Conservation (phyloP, 192 early-diverging fungal species). For the Coemansia sp. region DNA sequence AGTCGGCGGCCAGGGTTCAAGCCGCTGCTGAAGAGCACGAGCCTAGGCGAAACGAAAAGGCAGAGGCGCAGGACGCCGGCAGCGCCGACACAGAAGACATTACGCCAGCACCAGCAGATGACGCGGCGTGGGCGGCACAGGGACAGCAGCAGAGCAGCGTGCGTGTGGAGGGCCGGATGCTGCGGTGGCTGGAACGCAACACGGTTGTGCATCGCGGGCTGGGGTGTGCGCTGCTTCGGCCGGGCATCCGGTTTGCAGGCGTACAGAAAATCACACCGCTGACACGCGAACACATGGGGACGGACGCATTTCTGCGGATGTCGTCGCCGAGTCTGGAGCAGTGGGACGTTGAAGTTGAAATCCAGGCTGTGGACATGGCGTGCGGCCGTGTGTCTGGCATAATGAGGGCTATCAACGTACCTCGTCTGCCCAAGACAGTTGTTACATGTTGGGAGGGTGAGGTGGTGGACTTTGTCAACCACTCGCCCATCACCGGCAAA, state of each 20-base stretch:
- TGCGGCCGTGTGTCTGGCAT: slow-evolving; percentile 43
- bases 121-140: background rate
- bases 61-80: slow-evolving; percentile 14
- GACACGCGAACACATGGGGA: background rate
- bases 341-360: slow-evolving; percentile 42
- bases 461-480: slow-evolving; percentile 64
- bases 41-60: slow-evolving; percentile 16
- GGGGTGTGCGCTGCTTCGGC: slow-evolving; percentile 42
- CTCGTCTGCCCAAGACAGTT: slow-evolving; percentile 48
- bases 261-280: slow-evolving; percentile 23
- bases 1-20: slow-evolving; percentile 2
- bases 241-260: slow-evolving; percentile 35
- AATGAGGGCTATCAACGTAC: slow-evolving; percentile 64
- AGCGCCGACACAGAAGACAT: background rate
- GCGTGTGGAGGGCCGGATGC: slow-evolving; percentile 24
- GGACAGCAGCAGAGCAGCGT: slow-evolving; percentile 4
- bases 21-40: slow-evolving; percentile 8
- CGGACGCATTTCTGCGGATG: background rate
- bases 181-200: slow-evolving; percentile 29
- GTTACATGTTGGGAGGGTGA: slow-evolving; percentile 69
- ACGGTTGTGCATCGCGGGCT: slow-evolving; percentile 30
- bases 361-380: slow-evolving; percentile 46
- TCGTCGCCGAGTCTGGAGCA: slow-evolving; percentile 14
- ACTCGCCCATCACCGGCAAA: slow-evolving; percentile 58
- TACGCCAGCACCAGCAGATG: background rate